Conservation (phyloP, 768 basidiomycete species). For the Mycena crocata region DNA sequence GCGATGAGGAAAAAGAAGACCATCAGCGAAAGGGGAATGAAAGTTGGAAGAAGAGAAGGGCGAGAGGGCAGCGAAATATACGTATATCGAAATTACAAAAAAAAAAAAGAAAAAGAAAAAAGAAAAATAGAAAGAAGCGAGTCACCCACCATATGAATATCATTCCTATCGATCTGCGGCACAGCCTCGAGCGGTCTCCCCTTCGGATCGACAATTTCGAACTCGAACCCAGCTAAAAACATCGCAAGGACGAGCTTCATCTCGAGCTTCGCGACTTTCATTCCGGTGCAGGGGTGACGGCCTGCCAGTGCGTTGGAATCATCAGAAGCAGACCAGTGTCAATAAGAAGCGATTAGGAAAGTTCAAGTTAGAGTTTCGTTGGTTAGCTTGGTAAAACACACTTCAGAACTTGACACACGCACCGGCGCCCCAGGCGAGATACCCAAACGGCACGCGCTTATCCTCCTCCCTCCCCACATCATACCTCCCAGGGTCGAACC, state of each 20-base stretch:
- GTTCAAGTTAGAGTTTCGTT: too few species aligned
- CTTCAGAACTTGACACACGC: too few species aligned
- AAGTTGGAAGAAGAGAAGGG: too few species aligned
- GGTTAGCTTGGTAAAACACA: too few species aligned
- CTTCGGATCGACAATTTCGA: constrained; percentile 46
- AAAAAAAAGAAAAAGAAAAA: neutral
- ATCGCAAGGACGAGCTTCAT: constrained; percentile 51
- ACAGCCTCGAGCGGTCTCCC: constrained; percentile 41
- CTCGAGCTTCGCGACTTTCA: constrained; percentile 53
- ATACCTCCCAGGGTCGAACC: neutral
- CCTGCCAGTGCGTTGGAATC: too few species aligned
- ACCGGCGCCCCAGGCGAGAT: neutral
- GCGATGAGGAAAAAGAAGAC: too few species aligned
- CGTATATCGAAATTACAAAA: too few species aligned
- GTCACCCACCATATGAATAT: constrained; percentile 45
- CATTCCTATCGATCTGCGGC: constrained; percentile 47
- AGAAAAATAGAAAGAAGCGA: neutral
- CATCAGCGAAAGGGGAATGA: too few species aligned
- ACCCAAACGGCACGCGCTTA: neutral
- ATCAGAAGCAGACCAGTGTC: too few species aligned
- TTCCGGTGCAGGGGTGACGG: constrained; percentile 33
- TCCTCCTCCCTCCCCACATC: neutral
- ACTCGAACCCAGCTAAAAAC: constrained; percentile 48
- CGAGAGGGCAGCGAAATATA: too few species aligned
- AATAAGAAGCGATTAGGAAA: too few species aligned